Evolutionary conservation across 129 eudicot species (phyloP), one percentile per base, ranked within the genome.

Genomic region (Ambrosia artemisiifolia): DNA sequence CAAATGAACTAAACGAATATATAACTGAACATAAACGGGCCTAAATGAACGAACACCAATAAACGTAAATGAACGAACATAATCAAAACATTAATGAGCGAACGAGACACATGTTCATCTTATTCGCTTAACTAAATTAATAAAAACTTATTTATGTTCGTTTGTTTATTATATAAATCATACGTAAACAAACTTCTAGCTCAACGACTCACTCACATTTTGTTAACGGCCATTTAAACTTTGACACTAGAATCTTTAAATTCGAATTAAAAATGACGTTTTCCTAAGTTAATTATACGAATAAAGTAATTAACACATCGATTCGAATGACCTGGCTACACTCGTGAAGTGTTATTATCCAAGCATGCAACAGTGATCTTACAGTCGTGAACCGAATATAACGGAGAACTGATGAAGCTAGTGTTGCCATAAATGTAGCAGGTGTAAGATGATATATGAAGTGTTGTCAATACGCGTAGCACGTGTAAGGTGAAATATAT

Each of bases 291-390:
- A 14, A 66, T 40, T 54, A 10, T 40, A 24, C 28, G 28, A 8
- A 53, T 40, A 24, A 66, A 51, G 11, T 65, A 67, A 30, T 33
- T 3, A 61, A 61, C 20, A 28, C 17, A 54, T 42, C 16, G 65
- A 78, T 78, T 62, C 60, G 65, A 56, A 51, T 71, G 64, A 78
- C 51, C 77, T 78, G 77, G 61, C 72, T 78, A 63, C 61, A 63
- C 69, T 63, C 63, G 70, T 40, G 71, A 75, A 43, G 71, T 70
- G 81, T 60, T 62, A 17, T 60, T 62, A 62, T 70, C 66, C 66
- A 70, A 63, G 76, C 66, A 70, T 61, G 76, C 66, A 50, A 19
- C 76, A 50, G 44, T 36, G 76, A 77, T 77, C 72, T 77, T 63
- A 24, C 11, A 32, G 42, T 59, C 19, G 10, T 59, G 65, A 59